Evolutionary conservation across 2,329 filamentous ascomycete species (phyloP).

Genomic region (Botrytis tulipae): DNA sequence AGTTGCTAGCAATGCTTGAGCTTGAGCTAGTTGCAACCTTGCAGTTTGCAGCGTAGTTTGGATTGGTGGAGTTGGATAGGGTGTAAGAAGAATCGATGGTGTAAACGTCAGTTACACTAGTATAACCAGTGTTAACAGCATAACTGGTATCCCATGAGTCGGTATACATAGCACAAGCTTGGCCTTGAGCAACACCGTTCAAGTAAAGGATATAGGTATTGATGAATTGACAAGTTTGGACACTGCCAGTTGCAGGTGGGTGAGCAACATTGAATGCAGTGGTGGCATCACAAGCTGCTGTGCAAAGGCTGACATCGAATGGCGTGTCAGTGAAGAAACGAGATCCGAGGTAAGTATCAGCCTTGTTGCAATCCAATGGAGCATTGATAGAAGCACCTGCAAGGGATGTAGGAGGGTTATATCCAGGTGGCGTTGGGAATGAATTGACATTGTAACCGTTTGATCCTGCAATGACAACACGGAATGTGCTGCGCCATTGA

Average conservation of each 20-base stretch:
- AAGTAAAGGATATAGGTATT: constrained; percentile 14
- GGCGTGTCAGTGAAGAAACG: constrained; percentile 12
- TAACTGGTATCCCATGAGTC: constrained; percentile 9
- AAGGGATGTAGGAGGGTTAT: background rate
- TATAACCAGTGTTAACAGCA: constrained; percentile 7
- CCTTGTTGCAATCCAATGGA: constrained; percentile 4
- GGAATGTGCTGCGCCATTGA: constrained; percentile 39
- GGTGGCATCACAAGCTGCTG: constrained; percentile 12
- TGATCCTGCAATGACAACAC: constrained; percentile 44
- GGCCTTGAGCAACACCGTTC: constrained; percentile 11
- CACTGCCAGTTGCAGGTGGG: background rate
- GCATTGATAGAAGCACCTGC: background rate
- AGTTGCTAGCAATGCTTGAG: background rate
- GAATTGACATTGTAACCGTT: constrained; percentile 41
- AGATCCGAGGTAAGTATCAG: constrained; percentile 6
- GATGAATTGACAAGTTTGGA: constrained; percentile 14
- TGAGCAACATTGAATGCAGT: constrained; percentile 2
- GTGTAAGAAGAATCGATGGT: constrained; percentile 7
- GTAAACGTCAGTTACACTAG: background rate
- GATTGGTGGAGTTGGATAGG: background rate
- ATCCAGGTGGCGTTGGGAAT: constrained; percentile 24
- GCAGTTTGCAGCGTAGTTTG: constrained; percentile 6
- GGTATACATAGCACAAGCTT: constrained; percentile 7
- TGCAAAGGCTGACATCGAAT: constrained; percentile 10
- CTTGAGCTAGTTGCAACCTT: no score